Base-by-base conservation (phyloP, 2,329 filamentous ascomycete species). In the Pseudogymnoascus sp. region DNA sequence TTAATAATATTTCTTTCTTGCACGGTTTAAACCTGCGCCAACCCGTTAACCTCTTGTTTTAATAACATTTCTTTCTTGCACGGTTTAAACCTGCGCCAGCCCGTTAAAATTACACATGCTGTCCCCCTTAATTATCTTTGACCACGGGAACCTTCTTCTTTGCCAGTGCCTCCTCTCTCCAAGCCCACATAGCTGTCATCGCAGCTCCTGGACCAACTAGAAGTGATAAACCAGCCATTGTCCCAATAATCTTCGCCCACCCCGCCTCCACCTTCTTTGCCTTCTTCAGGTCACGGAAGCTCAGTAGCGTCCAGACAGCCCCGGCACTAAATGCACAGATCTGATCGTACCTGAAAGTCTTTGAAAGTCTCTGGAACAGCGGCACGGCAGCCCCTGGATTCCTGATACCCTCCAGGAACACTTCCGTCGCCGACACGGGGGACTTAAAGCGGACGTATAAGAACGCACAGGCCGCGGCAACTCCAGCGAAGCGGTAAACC, bases 141-240 rank as follows among this genome's bases (percentile, higher is more conserved):
- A 34, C 51, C 29, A 8, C 29, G 16, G 51, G 51, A 21, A 57
- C 51, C 34, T 21, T 5, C 45, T 65, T 14, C 23, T 16, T 39
- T 3, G 73, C 72, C 54, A 77, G 63, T 4, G 68, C 66, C 42
- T 74, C 71, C 62, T 77, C 75, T 64, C 75, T 73, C 69, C 71
- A 75, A 10, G 70, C 66, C 72, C 73, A 76, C 65, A 69, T 70
- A 12, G 66, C 63, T 7, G 68, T 67, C 62, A 75, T 64, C 2
- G 68, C 67, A 10, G 71, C 71, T 42, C 73, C 73, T 36, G 73
- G 72, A 1, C 75, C 74, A 21, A 65, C 59, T 21, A 71, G 62
- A 2, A 71, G 7, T 5, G 69, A 68, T 14, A 61, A 65, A 1
- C 42, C 60, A 3, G 66, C 60, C 36, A 68, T 67, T 10, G 67